Evolutionary conservation across 192 early-diverging fungal species (phyloP), one percentile per base, ranked within the genome.

Genomic region (Backusella circina): DNA sequence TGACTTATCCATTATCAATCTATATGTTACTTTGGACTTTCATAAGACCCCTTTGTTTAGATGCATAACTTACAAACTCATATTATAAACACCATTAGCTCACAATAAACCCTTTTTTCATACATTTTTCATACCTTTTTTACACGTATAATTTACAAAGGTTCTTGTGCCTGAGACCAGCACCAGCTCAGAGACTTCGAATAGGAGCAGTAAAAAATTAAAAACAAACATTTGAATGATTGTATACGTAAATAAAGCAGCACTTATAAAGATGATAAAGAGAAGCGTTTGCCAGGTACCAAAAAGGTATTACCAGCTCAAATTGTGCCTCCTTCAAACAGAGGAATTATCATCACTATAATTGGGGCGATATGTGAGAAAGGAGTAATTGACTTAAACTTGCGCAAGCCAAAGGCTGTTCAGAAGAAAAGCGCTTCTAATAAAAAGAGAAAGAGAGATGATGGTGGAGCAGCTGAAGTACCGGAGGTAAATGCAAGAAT

Each of bases 11-110:
- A 39, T 39, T 39, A 64, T 32, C 61, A 64, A 26, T 9, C 30
- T 64, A 64, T 64, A 64, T 64, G 61, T 64, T 64, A 64, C 61
- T 64, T 64, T 64, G 61, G 61, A 64, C 61, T 64, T 64, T 64
- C 30, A 64, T 64, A 64, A 64, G 0, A 64, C 38, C 38, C 30
- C 61, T 26, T 64, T 64, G 30, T 64, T 64, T 30, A 31, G 61
- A 64, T 64, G 6, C 61, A 64, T 64, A 64, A 32, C 28, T 64
- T 64, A 64, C 61, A 64, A 64, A 64, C 61, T 64, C 61, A 31
- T 64, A 26, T 64, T 64, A 64, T 64, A 64, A 64, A 64, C 61
- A 30, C 61, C 61, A 64, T 64, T 64, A 64, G 23, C 61, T 64
- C 61, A 64, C 18, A 64, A 64, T 64, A 64, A 32, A 31, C 2